Conservation (phyloP, 768 basidiomycete genomes). For the Boletellus sp. region DNA sequence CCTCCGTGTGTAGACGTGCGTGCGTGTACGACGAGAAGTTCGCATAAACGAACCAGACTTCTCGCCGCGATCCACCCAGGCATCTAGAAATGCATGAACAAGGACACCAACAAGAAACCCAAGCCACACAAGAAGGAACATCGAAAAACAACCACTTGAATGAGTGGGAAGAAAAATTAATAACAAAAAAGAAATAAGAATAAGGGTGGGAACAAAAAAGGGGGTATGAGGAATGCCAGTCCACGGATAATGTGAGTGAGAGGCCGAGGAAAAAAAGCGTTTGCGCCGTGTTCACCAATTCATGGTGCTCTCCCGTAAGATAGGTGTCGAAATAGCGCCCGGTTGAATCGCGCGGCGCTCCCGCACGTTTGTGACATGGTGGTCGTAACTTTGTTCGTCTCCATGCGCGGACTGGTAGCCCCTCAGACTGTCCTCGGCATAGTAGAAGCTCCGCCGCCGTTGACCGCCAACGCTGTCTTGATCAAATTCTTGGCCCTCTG, state of each 20-base stretch:
- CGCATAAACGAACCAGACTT: slow-evolving; percentile 4
- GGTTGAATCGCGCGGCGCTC: slow-evolving; percentile 59
- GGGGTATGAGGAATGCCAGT: slow-evolving; percentile 17
- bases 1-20: too few species aligned
- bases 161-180: neutral
- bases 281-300: slow-evolving; percentile 56
- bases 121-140: slow-evolving; percentile 12
- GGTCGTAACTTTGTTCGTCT: slow-evolving; percentile 38
- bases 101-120: slow-evolving; percentile 20
- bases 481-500: slow-evolving; percentile 72
- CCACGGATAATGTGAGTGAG: neutral
- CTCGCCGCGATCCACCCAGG: slow-evolving; percentile 18
- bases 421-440: slow-evolving; percentile 77
- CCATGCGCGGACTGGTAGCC: slow-evolving; percentile 44
- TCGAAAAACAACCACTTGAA: neutral
- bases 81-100: slow-evolving; percentile 24
- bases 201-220: neutral
- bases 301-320: slow-evolving; percentile 78
- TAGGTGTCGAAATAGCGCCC: slow-evolving; percentile 69
- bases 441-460: slow-evolving; percentile 78
- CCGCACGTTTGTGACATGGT: slow-evolving; percentile 38
- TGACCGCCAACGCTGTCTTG: slow-evolving; percentile 71
- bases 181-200: neutral
- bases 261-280: neutral
- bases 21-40: neutral